Evolutionary conservation across 305 asterid species (phyloP).

Genomic region (Withania somnifera): DNA sequence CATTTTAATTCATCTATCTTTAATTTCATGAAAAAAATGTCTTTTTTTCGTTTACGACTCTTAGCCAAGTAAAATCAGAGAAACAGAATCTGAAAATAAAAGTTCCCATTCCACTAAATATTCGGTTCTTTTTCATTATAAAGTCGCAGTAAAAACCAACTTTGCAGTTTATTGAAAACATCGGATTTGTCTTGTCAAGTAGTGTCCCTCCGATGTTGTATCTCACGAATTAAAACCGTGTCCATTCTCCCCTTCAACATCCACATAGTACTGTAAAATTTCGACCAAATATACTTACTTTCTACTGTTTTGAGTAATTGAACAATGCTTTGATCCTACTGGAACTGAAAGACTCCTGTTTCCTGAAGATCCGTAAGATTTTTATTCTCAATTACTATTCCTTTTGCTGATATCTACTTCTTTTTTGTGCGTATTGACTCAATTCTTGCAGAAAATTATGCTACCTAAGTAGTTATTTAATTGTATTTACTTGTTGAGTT

Average conservation of each 20-base stretch:
- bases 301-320: background rate
- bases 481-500: too few species aligned
- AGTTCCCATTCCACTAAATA: background rate
- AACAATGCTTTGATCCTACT: background rate
- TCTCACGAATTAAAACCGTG: background rate
- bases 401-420: background rate
- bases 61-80: too few species aligned
- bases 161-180: background rate
- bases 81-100: background rate
- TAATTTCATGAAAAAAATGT: too few species aligned
- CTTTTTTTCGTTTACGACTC: too few species aligned
- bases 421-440: background rate
- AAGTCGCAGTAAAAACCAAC: background rate
- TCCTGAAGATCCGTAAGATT: background rate
- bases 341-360: background rate
- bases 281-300: background rate
- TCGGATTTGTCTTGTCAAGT: background rate
- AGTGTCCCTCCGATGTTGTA: background rate
- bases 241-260: background rate
- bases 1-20: too few species aligned
- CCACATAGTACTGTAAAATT: background rate
- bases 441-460: background rate
- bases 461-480: background rate
- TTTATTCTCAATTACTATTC: background rate
- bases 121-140: background rate